Percentiles rank a stretch among this genome's conserved stretches.
These are phyloP conservation scores for Entomortierella lignicola DNA, from an alignment of 192 early-diverging fungal genomes.

Conservation along the genomic window DNA sequence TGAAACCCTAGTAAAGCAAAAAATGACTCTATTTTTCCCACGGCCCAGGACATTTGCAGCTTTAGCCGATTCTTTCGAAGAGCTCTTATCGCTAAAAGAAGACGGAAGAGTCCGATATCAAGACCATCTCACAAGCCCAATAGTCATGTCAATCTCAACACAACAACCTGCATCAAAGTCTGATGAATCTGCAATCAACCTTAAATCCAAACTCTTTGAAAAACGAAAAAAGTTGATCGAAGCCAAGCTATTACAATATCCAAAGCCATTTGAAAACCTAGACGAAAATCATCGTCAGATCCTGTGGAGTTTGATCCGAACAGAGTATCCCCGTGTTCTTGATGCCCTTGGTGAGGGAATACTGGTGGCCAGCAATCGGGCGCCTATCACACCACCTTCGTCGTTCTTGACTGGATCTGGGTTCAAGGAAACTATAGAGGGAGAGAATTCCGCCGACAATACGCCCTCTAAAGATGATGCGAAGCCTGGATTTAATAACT, in stretches of 20 bases:
- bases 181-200: background rate
- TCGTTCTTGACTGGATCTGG: background rate
- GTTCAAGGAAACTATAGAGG: background rate
- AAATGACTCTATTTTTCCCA: slow-evolving; percentile 20
- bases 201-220: background rate
- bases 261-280: slow-evolving; percentile 23
- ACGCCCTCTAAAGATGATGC: background rate
- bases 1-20: background rate
- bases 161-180: background rate
- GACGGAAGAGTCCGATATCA: background rate
- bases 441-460: background rate
- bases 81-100: slow-evolving; percentile 18
- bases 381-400: background rate
- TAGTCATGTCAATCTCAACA: background rate
- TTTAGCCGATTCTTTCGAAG: slow-evolving; percentile 32
- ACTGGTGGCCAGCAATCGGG: slow-evolving; percentile 9
- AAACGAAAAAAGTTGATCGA: slow-evolving; percentile 16
- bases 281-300: slow-evolving; percentile 27
- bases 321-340: slow-evolving; percentile 21
- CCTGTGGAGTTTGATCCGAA: slow-evolving; percentile 25
- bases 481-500: background rate
- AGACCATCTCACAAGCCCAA: slow-evolving; percentile 2
- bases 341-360: slow-evolving; percentile 44
- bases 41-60: slow-evolving; percentile 52
- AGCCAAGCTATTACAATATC: slow-evolving; percentile 22